Base-by-base conservation (phyloP, 129 eudicot genomes). In the Arctium lappa region DNA sequence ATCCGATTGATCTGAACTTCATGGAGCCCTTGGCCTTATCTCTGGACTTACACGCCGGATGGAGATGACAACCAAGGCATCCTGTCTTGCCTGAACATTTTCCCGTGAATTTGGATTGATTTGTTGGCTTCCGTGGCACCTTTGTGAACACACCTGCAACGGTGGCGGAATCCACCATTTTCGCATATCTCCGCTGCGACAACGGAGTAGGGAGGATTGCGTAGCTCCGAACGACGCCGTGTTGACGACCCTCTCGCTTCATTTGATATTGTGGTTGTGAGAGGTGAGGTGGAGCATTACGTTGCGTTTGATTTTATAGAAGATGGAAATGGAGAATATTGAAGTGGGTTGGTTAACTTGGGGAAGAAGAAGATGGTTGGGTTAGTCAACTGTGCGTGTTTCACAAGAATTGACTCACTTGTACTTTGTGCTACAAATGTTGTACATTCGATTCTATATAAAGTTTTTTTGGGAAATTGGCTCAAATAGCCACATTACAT, bases 91-190 rank as follows among this genome's bases (percentile, higher is more conserved):
- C 91, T 15, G 18, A 3, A 22, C 92, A 90, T 84, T 83, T 87
- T 31, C 98, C 92, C 4, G 98, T 92, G 80, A 90, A 90, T 81
- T 94, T 89, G 30, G 98, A 94, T 38, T 94, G 97, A 79, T 94
- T 94, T 6, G 92, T 91, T 31, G 97, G 98, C 85, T 89, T 90
- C 7, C 72, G 12, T 2, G 91, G 56, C 12, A 90, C 93, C 75
- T 83, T 87, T 44, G 88, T 56, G 89, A 91, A 91, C 11, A 86
- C 1, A 15, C 97, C 98, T 4, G 95, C 88, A 15, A 89, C 90
- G 8, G 88, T 72, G 34, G 92, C 60, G 1, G 97, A 75, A 38
- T 78, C 82, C 0, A 88, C 82, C 75, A 73, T 78, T 56, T 87
- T 88, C 3, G 73, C 75, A 22, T 50, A 12, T 50, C 87, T 46